A percentile compares a stretch with the other conserved stretches of the same genome.
Evolutionary conservation across 805 yeast species (phyloP).

Genomic region (Vanderwaltozyma yarrowii): DNA sequence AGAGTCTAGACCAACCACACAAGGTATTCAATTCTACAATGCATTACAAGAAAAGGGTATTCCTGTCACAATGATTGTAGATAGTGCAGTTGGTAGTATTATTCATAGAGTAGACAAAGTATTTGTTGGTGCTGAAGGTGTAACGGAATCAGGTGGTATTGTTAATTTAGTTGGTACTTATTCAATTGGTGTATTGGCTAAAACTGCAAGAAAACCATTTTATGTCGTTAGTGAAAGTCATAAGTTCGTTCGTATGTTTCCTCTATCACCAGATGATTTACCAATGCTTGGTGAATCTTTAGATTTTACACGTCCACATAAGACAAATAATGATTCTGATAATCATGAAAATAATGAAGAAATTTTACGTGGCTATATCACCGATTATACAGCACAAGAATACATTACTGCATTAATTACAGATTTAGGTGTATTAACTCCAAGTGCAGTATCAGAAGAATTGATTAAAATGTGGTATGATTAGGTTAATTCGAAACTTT

Average conservation of each 20-base stretch:
- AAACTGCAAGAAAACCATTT: constrained; percentile 82
- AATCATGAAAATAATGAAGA: constrained; percentile 14
- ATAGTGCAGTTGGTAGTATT: constrained; percentile 87
- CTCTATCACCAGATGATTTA: constrained; percentile 84
- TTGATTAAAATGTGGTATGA: constrained; percentile 97
- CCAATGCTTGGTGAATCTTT: constrained; percentile 48
- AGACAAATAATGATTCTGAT: background rate
- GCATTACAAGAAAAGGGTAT: constrained; percentile 59
- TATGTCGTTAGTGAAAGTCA: constrained; percentile 93
- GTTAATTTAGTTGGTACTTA: constrained; percentile 92
- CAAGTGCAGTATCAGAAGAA: constrained; percentile 97
- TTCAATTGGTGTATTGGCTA: constrained; percentile 88
- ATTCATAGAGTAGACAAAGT: constrained; percentile 88
- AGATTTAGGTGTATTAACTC: constrained; percentile 92
- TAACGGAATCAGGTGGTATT: constrained; percentile 96
- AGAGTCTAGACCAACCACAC: constrained; percentile 80
- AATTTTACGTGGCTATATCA: constrained; percentile 41
- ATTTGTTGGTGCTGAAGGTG: constrained; percentile 98
- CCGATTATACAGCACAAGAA: constrained; percentile 94
- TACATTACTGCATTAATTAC: constrained; percentile 92
- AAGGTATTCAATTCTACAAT: constrained; percentile 64
- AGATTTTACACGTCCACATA: constrained; percentile 31
- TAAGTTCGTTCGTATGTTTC: constrained; percentile 93
- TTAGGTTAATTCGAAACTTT: constrained; percentile 23
- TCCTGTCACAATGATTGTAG: constrained; percentile 82